A percentile compares a stretch with the other conserved stretches of the same genome.
Evolutionary conservation across 257 asterid genomes (phyloP).

Genomic region (Lithospermum erythrorhizon): DNA sequence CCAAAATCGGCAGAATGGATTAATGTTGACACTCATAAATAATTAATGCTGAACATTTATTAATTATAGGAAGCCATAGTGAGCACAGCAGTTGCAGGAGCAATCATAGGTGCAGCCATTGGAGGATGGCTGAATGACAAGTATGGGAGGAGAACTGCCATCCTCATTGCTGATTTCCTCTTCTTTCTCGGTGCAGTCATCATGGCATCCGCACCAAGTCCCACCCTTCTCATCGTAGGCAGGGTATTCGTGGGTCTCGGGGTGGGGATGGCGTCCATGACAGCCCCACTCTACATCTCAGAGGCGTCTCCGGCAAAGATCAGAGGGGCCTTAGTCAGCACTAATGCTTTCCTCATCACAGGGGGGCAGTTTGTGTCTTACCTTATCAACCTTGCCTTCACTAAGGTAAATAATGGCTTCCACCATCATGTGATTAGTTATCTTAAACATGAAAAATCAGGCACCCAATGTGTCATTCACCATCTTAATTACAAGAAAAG

Average conservation of each 20-base stretch:
- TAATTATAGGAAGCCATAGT: constrained; percentile 31
- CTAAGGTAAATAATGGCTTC: constrained; percentile 21
- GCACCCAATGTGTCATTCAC: background rate
- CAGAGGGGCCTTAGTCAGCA: constrained; percentile 41
- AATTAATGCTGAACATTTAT: too few relatives aligned
- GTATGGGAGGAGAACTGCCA: constrained; percentile 28
- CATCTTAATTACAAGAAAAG: background rate
- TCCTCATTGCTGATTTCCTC: constrained; percentile 31
- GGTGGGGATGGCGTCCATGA: constrained; percentile 41
- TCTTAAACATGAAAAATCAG: background rate
- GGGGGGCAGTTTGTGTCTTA: constrained; percentile 41
- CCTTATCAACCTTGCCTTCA: constrained; percentile 38
- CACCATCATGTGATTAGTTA: constrained; percentile 4
- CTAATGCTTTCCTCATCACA: constrained; percentile 36
- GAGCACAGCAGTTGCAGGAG: constrained; percentile 47
- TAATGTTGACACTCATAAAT: too few relatives aligned
- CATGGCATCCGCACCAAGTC: constrained; percentile 31
- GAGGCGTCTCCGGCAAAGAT: constrained; percentile 39
- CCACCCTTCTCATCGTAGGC: constrained; percentile 23
- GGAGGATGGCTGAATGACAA: constrained; percentile 43
- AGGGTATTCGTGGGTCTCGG: constrained; percentile 37
- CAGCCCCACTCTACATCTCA: constrained; percentile 38
- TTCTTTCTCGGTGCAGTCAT: constrained; percentile 31
- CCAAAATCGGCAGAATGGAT: too few relatives aligned
- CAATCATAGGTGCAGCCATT: constrained; percentile 43